Base-by-base conservation (phyloP, 2,329 filamentous ascomycete genomes). In the Fusarium penzigii region DNA sequence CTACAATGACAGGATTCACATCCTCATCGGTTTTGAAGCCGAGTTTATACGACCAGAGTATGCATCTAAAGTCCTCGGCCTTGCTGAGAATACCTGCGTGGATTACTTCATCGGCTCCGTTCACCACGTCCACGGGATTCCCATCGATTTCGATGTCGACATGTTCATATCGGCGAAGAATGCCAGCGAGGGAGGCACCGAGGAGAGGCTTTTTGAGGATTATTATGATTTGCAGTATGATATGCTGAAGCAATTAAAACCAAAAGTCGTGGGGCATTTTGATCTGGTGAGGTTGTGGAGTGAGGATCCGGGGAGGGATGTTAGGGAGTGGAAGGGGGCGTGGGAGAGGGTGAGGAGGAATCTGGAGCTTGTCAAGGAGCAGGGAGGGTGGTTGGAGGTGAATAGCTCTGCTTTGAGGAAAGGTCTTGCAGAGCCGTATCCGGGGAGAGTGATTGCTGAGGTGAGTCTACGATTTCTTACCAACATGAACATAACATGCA, bases 81-180 rank as follows among this genome's bases (percentile, higher is more conserved):
- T 90, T 17, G 69, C 78, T 10, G 75, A 87, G 17, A 67, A 78
- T 7, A 25, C 78, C 90, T 39, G 72, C 75, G 81, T 96, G 55
- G 93, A 97, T 73, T 90, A 95, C 73, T 96, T 97, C 75, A 81
- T 99, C 67, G 94, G 94, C 52, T 95, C 90, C 1, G 81, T 97
- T 44, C 94, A 99, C 74, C 94, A 99, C 71, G 89, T 92, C 8
- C 84, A 90, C 66, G 86, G 86, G 14, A 78, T 93, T 41, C 92
- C 94, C 7, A 96, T 99, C 66, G 94, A 99, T 76, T 96, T 89
- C 69, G 88, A 95, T 73, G 73, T 71, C 6, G 73, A 76, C 0
- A 79, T 82, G 68, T 97, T 94, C 68, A 75, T 78, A 17, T 71
- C 76, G 10, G 69, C 72, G 10, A 66, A 72, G n/a, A 64, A 63